A percentile compares a stretch with the other conserved stretches of the same genome.
Evolutionary conservation across 768 basidiomycete species (phyloP).

Genomic region (Cubamyces lactineus): DNA sequence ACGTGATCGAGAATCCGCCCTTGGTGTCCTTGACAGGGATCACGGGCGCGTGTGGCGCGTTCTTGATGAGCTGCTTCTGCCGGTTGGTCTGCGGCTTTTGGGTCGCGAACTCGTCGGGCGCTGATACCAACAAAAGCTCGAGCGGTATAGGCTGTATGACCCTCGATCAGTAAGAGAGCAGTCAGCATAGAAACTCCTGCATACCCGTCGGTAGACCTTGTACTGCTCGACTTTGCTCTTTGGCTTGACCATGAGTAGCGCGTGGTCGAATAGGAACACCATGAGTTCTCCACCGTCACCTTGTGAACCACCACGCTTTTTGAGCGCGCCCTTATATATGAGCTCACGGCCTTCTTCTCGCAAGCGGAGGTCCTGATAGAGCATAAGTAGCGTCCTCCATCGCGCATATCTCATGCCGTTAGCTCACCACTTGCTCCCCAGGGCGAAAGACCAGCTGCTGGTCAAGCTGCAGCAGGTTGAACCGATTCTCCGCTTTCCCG

Average conservation of each 20-base stretch:
- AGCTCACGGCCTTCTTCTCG: constrained; percentile 89
- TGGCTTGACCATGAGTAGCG: constrained; percentile 90
- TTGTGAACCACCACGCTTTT: constrained; percentile 74
- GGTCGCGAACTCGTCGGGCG: constrained; percentile 64
- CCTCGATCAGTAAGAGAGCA: constrained; percentile 4
- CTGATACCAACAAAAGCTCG: constrained; percentile 83
- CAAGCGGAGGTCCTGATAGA: constrained; percentile 75
- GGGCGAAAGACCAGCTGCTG: constrained; percentile 88
- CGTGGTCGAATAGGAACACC: constrained; percentile 97
- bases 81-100: constrained; percentile 29
- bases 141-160: constrained; percentile 85
- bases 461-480: constrained; percentile 92
- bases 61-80: constrained; percentile 41
- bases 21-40: constrained; percentile 65
- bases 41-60: constrained; percentile 47
- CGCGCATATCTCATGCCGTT: background rate
- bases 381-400: background rate
- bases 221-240: constrained; percentile 91
- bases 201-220: constrained; percentile 90
- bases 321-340: constrained; percentile 87
- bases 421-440: constrained; percentile 85
- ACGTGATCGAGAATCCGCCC: constrained; percentile 89
- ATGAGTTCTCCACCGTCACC: constrained; percentile 86
- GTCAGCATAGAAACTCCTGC: constrained; percentile 31
- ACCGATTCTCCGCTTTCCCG: constrained; percentile 94